These are phyloP conservation scores for Solanum peruvianum DNA, from an alignment of 257 asterid genomes.

Conservation along the genomic window DNA sequence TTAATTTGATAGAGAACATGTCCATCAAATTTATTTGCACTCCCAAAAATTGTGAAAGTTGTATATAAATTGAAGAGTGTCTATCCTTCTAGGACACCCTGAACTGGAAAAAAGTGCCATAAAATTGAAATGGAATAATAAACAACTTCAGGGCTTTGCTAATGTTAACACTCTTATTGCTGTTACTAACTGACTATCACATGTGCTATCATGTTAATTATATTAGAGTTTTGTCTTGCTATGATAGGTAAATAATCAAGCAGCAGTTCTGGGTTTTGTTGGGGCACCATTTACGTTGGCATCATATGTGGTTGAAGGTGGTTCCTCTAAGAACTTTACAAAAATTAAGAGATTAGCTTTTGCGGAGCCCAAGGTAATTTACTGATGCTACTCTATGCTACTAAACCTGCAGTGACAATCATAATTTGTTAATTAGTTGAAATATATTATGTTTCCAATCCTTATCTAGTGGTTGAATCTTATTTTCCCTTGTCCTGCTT, in stretches of 20 bases:
- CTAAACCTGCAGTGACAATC: not conserved
- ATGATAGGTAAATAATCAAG: conserved; percentile 74
- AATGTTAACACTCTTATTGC: not conserved
- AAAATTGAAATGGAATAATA: not conserved
- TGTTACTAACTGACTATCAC: not conserved
- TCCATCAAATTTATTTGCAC: not conserved
- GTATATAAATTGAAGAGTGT: not conserved
- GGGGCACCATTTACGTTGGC: conserved; percentile 99
- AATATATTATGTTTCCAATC: not conserved
- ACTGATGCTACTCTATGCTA: not conserved
- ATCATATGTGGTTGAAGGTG: conserved; percentile 93
- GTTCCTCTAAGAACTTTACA: conserved; percentile 93
- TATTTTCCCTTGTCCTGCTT: not conserved
- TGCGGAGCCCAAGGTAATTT: conserved; percentile 80
- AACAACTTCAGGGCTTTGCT: not conserved
- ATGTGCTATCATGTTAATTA: not conserved
- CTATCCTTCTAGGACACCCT: not conserved
- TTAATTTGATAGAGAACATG: not conserved
- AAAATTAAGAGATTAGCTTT: conserved; percentile 86
- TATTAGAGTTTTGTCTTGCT: not conserved
- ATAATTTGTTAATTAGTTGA: not conserved
- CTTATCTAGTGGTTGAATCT: not conserved
- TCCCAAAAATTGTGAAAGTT: not conserved
- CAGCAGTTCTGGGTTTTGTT: conserved; percentile 97
- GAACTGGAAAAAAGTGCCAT: not conserved